Percentiles rank a stretch among this genome's conserved stretches.
These are phyloP conservation scores for Salvia rosmarinus DNA, from an alignment of 257 asterid genomes.

Conservation along the genomic window DNA sequence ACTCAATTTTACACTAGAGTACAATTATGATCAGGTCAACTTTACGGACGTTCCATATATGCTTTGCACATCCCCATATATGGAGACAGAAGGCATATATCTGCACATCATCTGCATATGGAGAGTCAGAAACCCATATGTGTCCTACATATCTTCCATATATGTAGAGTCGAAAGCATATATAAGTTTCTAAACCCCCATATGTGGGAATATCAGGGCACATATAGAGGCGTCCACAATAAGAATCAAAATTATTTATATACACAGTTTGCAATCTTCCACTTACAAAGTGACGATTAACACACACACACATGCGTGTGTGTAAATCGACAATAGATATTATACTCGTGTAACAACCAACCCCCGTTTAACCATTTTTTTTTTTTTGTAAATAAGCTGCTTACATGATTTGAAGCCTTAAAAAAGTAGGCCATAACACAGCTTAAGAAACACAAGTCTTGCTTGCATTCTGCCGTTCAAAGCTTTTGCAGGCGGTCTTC, in stretches of 20 bases:
- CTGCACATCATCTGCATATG: too few relatives aligned
- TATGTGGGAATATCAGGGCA: too few relatives aligned
- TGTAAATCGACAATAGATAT: background rate
- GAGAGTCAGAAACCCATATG: too few relatives aligned
- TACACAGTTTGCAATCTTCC: background rate
- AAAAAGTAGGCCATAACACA: conserved; percentile 10
- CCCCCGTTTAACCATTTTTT: too few relatives aligned
- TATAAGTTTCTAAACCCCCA: too few relatives aligned
- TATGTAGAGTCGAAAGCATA: too few relatives aligned
- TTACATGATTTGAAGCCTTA: background rate
- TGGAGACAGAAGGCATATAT: too few relatives aligned
- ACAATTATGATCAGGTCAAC: too few relatives aligned
- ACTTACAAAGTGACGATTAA: background rate
- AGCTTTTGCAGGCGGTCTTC: conserved; percentile 69
- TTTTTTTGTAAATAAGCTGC: conserved; percentile 16
- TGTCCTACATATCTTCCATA: too few relatives aligned
- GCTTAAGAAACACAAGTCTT: background rate
- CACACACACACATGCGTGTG: background rate
- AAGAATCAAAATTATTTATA: background rate
- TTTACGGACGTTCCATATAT: too few relatives aligned
- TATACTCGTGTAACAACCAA: background rate
- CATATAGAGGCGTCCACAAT: too few relatives aligned
- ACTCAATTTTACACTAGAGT: background rate
- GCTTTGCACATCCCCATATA: too few relatives aligned
- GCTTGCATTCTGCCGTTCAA: conserved; percentile 14